Conservation (phyloP, 2,329 filamentous ascomycete genomes). For the Diaporthe ilicicola region DNA sequence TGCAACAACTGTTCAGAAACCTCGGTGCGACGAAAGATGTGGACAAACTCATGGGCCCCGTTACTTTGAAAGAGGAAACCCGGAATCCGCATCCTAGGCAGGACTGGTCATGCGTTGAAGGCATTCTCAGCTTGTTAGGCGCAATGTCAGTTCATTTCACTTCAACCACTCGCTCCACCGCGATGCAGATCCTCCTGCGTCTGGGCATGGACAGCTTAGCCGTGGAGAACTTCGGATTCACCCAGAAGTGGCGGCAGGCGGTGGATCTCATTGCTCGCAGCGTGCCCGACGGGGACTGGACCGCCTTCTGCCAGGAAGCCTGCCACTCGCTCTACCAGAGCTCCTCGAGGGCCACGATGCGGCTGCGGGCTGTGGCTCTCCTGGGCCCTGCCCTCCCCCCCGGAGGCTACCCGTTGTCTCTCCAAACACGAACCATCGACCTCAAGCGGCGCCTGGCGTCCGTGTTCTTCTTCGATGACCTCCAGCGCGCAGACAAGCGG, state of each 20-base stretch:
- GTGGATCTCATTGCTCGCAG: constrained; percentile 53
- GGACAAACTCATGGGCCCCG: constrained; percentile 38
- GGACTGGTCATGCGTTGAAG: constrained; percentile 56
- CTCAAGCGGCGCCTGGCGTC: constrained; percentile 73
- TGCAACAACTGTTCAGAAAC: constrained; percentile 63
- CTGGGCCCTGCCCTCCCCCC: constrained; percentile 61
- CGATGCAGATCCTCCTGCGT: constrained; percentile 58
- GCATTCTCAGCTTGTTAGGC: constrained; percentile 54
- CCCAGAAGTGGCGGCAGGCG: constrained; percentile 50
- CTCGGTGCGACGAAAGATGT: constrained; percentile 65
- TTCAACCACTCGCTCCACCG: constrained; percentile 46
- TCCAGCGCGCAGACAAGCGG: constrained; percentile 49
- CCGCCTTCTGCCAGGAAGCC: constrained; percentile 54
- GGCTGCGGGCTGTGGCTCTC: constrained; percentile 64
- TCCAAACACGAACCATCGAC: constrained; percentile 55
- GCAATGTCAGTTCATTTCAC: constrained; percentile 48
- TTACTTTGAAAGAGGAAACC: constrained; percentile 36
- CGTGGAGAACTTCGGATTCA: constrained; percentile 51
- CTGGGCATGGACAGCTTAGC: constrained; percentile 64
- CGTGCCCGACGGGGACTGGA: constrained; percentile 49
- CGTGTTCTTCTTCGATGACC: constrained; percentile 66
- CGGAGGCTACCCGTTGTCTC: not conserved
- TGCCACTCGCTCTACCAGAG: constrained; percentile 56
- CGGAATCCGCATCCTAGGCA: constrained; percentile 39
- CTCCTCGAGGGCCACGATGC: constrained; percentile 59